Evolutionary conservation across 2,329 filamentous ascomycete species (phyloP).

Genomic region (Penicillium sp.): DNA sequence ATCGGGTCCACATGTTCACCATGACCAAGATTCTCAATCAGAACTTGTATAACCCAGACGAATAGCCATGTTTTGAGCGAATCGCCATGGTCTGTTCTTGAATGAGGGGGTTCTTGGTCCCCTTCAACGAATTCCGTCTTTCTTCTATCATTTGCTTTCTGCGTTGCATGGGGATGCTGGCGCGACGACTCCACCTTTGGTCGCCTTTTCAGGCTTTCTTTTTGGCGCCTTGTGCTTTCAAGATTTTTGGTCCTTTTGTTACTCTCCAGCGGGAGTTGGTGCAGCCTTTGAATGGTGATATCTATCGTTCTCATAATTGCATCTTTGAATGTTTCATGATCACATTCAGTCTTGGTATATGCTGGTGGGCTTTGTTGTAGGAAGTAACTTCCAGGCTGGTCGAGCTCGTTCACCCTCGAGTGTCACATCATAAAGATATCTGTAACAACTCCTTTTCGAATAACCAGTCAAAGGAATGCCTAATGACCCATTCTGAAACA

Average conservation of each 20-base stretch:
- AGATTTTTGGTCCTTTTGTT: slow-evolving; percentile 27
- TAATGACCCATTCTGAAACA: neutral
- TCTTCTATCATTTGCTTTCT: slow-evolving; percentile 25
- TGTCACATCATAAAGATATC: no score
- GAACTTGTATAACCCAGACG: slow-evolving; percentile 85
- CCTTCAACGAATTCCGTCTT: slow-evolving; percentile 36
- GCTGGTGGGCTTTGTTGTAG: no score
- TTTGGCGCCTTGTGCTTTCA: slow-evolving; percentile 27
- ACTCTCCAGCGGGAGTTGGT: slow-evolving; percentile 45
- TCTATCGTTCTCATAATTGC: slow-evolving; percentile 18
- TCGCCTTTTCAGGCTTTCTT: slow-evolving; percentile 20
- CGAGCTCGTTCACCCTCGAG: no score
- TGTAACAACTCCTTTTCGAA: no score
- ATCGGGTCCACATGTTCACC: slow-evolving; percentile 96
- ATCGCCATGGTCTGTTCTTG: slow-evolving; percentile 24
- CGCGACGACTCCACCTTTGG: slow-evolving; percentile 24
- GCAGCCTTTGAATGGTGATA: slow-evolving; percentile 31
- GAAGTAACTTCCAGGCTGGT: neutral
- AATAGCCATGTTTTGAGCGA: slow-evolving; percentile 50
- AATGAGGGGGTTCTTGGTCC: neutral
- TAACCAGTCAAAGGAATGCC: neutral
- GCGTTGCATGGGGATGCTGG: slow-evolving; percentile 44
- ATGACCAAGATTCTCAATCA: slow-evolving; percentile 97
- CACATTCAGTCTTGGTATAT: neutral
- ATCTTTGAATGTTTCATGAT: slow-evolving; percentile 7